Evolutionary conservation across 768 basidiomycete genomes (phyloP).

Genomic region (Porphyrellus cyaneotinctus): DNA sequence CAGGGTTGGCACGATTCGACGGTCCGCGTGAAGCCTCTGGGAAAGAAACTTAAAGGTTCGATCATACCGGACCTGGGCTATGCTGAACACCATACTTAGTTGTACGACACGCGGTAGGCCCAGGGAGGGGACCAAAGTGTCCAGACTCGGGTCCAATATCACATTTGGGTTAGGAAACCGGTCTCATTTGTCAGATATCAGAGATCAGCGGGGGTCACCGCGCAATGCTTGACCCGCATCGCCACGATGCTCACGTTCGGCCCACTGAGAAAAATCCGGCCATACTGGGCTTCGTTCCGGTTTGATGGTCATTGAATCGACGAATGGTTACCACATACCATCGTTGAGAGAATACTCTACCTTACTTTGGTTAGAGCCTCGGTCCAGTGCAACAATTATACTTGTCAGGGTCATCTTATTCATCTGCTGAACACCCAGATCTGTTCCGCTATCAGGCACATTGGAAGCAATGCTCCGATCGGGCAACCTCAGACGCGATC

Average conservation of each 20-base stretch:
- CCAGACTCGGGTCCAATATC: conserved; percentile 9
- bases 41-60: conserved; percentile 23
- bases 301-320: conserved; percentile 17
- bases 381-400: conserved; percentile 13
- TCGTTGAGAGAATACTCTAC: conserved; percentile 22
- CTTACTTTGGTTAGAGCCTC: conserved; percentile 32
- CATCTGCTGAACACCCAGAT: conserved; percentile 21
- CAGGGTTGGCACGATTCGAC: conserved; percentile 4
- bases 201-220: conserved; percentile 13
- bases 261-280: conserved; percentile 12
- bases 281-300: conserved; percentile 17
- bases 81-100: conserved; percentile 22
- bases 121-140: conserved; percentile 3
- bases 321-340: conserved; percentile 10
- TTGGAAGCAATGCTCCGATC: conserved; percentile 21
- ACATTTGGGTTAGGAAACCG: conserved; percentile 14
- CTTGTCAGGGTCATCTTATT: conserved; percentile 26
- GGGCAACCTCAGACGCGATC: conserved; percentile 28
- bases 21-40: conserved; percentile 14
- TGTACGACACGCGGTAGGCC: conserved; percentile 3
- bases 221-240: conserved; percentile 16
- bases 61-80: conserved; percentile 30
- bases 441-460: conserved; percentile 33
- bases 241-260: conserved; percentile 19
- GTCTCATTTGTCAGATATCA: conserved; percentile 15